Percentiles rank a stretch among this genome's conserved stretches.
These are phyloP conservation scores for Yarrowia sp. DNA, from an alignment of 805 yeast genomes.

Conservation along the genomic window DNA sequence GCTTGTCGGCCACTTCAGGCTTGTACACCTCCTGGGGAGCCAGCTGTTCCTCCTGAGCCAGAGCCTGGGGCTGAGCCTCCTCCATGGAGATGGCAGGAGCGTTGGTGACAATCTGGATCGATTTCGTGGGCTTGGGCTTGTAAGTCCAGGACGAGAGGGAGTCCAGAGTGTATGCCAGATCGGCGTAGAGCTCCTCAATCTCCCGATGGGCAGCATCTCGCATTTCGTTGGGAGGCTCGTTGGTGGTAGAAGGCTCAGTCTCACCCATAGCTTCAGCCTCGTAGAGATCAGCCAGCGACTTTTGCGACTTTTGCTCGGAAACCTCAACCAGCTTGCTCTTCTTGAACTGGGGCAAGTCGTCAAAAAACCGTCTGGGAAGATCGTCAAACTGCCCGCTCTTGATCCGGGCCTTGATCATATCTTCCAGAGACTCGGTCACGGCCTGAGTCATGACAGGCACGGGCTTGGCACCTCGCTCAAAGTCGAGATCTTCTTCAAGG, in stretches of 20 bases:
- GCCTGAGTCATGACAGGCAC: slow-evolving; percentile 94
- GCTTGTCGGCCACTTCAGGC: slow-evolving; percentile 48
- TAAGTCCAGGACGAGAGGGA: slow-evolving; percentile 93
- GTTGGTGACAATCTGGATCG: slow-evolving; percentile 81
- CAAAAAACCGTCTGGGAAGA: slow-evolving; percentile 67
- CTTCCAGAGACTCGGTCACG: slow-evolving; percentile 85
- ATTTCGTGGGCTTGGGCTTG: slow-evolving; percentile 85
- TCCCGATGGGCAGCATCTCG: slow-evolving; percentile 78
- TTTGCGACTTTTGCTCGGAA: slow-evolving; percentile 81
- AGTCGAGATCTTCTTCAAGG: slow-evolving; percentile 76
- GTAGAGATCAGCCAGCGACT: slow-evolving; percentile 89
- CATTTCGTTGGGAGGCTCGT: slow-evolving; percentile 65
- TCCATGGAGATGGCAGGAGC: slow-evolving; percentile 88
- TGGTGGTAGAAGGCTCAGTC: slow-evolving; percentile 53
- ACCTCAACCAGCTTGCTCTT: slow-evolving; percentile 65
- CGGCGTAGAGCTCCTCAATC: slow-evolving; percentile 67
- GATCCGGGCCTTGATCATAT: slow-evolving; percentile 83
- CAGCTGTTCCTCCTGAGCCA: slow-evolving; percentile 72
- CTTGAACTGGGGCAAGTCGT: slow-evolving; percentile 64
- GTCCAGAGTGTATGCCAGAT: slow-evolving; percentile 75
- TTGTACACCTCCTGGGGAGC: slow-evolving; percentile 96
- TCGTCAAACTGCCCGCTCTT: slow-evolving; percentile 81
- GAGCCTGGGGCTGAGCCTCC: slow-evolving; percentile 91
- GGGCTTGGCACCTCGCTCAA: slow-evolving; percentile 92
- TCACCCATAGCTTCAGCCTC: slow-evolving; percentile 73